Conservation (phyloP, 768 basidiomycete genomes). For the Tricholoma saponaceum region DNA sequence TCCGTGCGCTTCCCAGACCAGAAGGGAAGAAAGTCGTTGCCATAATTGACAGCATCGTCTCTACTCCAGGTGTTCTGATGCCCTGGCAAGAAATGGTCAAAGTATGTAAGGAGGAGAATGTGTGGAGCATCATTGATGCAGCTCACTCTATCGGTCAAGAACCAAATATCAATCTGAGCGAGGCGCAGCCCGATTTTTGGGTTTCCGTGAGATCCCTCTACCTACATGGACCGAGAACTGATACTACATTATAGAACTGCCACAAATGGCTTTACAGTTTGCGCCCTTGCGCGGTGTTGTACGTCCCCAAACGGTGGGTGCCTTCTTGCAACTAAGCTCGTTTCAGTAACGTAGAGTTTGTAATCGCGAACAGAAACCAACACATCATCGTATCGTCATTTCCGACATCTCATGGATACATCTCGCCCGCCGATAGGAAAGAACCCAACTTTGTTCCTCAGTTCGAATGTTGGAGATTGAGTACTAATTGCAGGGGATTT, state of each 20-base stretch:
- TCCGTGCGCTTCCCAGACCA: background rate
- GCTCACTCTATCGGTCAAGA: conserved; percentile 80
- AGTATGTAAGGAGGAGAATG: conserved; percentile 59
- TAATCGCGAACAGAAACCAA: conserved; percentile 47
- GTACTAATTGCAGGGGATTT: background rate
- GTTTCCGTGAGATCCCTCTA: conserved; percentile 46
- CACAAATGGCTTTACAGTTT: conserved; percentile 71
- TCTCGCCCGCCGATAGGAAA: conserved; percentile 34
- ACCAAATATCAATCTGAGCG: conserved; percentile 50
- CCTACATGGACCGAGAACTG: background rate
- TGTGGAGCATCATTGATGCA: conserved; percentile 65
- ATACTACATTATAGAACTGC: conserved; percentile 44
- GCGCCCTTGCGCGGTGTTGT: conserved; percentile 53
- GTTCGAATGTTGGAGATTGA: conserved; percentile 30
- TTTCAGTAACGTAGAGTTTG: background rate
- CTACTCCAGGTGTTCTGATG: conserved; percentile 55
- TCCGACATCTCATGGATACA: conserved; percentile 50
- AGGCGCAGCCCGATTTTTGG: conserved; percentile 67
- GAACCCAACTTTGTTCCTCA: conserved; percentile 37
- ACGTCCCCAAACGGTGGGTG: conserved; percentile 24
- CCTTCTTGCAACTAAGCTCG: background rate
- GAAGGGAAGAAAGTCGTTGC: conserved; percentile 33
- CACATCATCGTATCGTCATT: conserved; percentile 54
- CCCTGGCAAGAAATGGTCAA: conserved; percentile 72
- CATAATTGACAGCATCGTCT: conserved; percentile 58